Evolutionary conservation across 202 grass and related monocot species (phyloP), one percentile per base, ranked within the genome.

Genomic region (Cymbopogon flexuosus): DNA sequence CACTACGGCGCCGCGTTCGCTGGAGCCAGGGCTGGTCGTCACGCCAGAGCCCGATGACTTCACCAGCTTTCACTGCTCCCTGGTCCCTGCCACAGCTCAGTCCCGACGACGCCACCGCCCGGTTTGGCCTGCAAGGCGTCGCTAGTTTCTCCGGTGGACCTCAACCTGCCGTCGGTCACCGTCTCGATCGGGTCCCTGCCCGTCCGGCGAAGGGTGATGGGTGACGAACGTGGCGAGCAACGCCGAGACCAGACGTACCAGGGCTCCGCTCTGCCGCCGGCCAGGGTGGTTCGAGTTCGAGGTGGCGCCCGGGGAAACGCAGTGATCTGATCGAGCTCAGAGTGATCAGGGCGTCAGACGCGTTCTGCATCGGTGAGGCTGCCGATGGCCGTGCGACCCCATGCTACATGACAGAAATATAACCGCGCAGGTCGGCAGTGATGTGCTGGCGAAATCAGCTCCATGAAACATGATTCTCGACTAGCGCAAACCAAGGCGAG

Each of bases 141-240:
- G 4, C 30, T 67, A 0, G 14, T 37, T 42, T 73, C 80, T 74
- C 79, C 85, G 21, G 62, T 62, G 2, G 88, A 93, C 62, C 86
- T 94, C n/a, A 91, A 94, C 61, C 70, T 89, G 59, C 86, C 92
- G 52, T 91, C 89, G 15, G 82, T 91, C 24, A 91, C 86, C 7
- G 78, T 94, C 60, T 74, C 92, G 42, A 39, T 27, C 27, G 89
- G 84, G 2, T 80, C 34, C 6, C 85, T 65, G 11, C 61, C 62
- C 4, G 72, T 93, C 42, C 81, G 37, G 59, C 85, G 88, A 18
- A 74, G 8, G 21, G 86, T 91, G 45, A 87, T 18, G n/a, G 21
- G 86, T 91, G 45, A 87, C 22, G n/a, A 94, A 91, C 42, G 77
- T 89, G 15, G 86, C 74, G 8, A 27, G 42, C 68, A 84, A 46